These are phyloP conservation scores for Monosporascus sp. DNA, from an alignment of 2,329 filamentous ascomycete species.

Conservation along the genomic window DNA sequence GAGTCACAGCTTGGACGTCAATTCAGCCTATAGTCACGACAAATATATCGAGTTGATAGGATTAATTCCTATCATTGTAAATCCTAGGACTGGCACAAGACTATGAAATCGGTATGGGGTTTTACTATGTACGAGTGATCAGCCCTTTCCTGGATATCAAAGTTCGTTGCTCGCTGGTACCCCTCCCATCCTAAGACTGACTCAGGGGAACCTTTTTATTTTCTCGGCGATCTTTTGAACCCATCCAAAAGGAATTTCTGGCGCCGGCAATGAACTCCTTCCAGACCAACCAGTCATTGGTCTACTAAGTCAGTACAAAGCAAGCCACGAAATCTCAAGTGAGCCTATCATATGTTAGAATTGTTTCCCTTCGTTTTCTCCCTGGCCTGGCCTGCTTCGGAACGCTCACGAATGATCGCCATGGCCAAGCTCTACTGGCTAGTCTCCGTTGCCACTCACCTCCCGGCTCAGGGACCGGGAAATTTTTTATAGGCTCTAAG, in stretches of 20 bases:
- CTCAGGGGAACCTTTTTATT: too few relatives aligned
- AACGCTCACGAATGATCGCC: slow-evolving; percentile 28
- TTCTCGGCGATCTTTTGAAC: too few relatives aligned
- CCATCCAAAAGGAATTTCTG: too few relatives aligned
- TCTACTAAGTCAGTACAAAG: slow-evolving; percentile 28
- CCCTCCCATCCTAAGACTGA: too few relatives aligned
- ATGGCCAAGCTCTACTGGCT: slow-evolving; percentile 32
- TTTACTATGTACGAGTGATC: too few relatives aligned
- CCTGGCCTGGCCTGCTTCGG: slow-evolving; percentile 27
- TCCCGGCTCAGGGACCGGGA: slow-evolving; percentile 12
- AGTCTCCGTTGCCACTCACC: slow-evolving; percentile 24
- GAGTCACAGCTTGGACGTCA: background rate
- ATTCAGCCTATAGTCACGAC: background rate
- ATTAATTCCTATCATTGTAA: background rate
- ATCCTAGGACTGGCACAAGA: too few relatives aligned
- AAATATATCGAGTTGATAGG: background rate
- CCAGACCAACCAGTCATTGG: slow-evolving; percentile 18
- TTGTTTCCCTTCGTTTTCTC: slow-evolving; percentile 8
- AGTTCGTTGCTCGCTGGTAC: too few relatives aligned
- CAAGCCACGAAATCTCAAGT: slow-evolving; percentile 20
- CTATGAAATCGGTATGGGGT: too few relatives aligned
- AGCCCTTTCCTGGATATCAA: too few relatives aligned
- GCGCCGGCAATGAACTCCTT: background rate
- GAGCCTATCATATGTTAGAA: slow-evolving; percentile 25
- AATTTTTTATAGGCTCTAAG: slow-evolving; percentile 16